These are phyloP conservation scores for Turnera subulata DNA, from an alignment of 345 rosid genomes.

Conservation along the genomic window DNA sequence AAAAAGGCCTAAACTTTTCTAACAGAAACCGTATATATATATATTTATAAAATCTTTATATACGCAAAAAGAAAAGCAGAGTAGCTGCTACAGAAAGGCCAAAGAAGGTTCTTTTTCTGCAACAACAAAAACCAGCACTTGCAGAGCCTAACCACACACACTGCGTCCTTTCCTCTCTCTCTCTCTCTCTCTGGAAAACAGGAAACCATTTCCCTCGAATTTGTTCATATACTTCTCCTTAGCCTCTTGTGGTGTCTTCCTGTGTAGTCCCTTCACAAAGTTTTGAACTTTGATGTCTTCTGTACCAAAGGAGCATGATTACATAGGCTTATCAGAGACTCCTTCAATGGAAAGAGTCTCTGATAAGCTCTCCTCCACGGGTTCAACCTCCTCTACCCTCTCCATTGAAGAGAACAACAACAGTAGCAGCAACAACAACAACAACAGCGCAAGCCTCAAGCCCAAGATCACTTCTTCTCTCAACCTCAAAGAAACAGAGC, in stretches of 20 bases:
- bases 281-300: constrained; percentile 36
- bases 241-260: background rate
- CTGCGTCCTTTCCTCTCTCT: background rate
- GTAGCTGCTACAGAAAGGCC: constrained; percentile 35
- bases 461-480: constrained; percentile 22
- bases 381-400: constrained; percentile 32
- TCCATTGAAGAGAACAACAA: constrained; percentile 20
- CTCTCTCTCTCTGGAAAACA: too few species aligned
- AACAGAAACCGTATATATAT: background rate
- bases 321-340: constrained; percentile 54
- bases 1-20: background rate
- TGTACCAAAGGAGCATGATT: constrained; percentile 53
- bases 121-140: constrained; percentile 33
- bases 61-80: constrained; percentile 10
- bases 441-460: constrained; percentile 4
- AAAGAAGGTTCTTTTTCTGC: constrained; percentile 46
- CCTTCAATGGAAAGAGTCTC: constrained; percentile 40
- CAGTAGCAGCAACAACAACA: constrained; percentile 12
- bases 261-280: background rate
- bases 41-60: too few species aligned
- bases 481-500: constrained; percentile 58
- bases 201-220: too few species aligned
- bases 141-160: background rate
- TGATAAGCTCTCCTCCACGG: constrained; percentile 36
- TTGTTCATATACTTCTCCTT: background rate